Conservation (phyloP, 2,329 filamentous ascomycete species). For the Dothideomycetidae sp. region DNA sequence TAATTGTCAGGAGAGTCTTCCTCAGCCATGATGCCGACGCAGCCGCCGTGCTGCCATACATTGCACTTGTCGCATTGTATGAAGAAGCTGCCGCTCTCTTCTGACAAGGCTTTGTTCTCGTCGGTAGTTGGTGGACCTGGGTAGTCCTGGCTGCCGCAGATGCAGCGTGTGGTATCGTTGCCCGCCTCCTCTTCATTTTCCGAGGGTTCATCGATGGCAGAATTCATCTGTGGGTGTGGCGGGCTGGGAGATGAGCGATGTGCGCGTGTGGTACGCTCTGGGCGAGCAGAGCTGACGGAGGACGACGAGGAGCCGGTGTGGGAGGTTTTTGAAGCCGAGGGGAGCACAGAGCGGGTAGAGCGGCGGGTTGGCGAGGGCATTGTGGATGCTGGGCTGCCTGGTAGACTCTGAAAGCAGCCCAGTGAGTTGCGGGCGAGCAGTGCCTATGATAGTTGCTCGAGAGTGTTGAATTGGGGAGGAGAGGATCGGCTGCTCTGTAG, state of each 20-base stretch:
- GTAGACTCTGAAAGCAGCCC: too few relatives aligned
- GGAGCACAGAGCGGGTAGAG: constrained; percentile 9
- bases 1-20: constrained; percentile 90
- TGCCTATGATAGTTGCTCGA: too few relatives aligned
- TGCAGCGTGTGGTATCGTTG: constrained; percentile 87
- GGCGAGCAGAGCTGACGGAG: constrained; percentile 54
- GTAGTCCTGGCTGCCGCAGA: constrained; percentile 90
- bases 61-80: constrained; percentile 97
- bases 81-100: constrained; percentile 87
- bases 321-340: constrained; percentile 6
- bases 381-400: too few relatives aligned
- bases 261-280: constrained; percentile 57
- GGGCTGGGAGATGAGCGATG: constrained; percentile 57
- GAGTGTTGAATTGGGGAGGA: too few relatives aligned
- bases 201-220: constrained; percentile 38
- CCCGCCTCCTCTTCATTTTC: constrained; percentile 52
- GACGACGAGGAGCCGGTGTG: constrained; percentile 55
- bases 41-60: constrained; percentile 97
- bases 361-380: constrained; percentile 10
- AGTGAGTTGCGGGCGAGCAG: too few relatives aligned
- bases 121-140: constrained; percentile 59
- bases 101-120: constrained; percentile 44
- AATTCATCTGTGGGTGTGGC: constrained; percentile 37
- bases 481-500: too few relatives aligned
- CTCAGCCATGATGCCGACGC: constrained; percentile 92